These are phyloP conservation scores for Diaporthe humulicola DNA, from an alignment of 2,329 filamentous ascomycete species.

Conservation along the genomic window DNA sequence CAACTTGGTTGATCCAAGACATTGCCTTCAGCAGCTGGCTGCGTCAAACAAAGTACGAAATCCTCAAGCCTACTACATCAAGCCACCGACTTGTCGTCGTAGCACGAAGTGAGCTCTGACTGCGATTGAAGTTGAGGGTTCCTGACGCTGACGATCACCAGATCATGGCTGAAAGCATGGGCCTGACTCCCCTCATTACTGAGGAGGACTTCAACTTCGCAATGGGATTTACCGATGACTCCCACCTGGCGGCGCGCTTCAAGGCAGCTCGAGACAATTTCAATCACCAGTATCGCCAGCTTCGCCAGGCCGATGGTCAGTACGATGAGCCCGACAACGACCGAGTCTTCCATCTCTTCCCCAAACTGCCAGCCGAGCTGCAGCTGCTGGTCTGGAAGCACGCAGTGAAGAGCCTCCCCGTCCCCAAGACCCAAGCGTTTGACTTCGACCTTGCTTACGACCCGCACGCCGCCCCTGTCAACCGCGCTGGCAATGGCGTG, in stretches of 20 bases:
- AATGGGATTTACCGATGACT: not conserved
- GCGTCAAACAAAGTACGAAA: not conserved
- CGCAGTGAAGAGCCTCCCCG: not conserved
- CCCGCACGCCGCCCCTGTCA: not conserved
- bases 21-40: not conserved
- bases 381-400: not conserved
- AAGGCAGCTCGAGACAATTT: not conserved
- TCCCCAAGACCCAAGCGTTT: not conserved
- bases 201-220: not conserved
- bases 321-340: not conserved
- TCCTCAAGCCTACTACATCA: not conserved
- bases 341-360: not conserved
- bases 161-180: not conserved
- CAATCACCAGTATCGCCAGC: not conserved
- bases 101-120: not conserved
- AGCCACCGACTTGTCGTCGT: too few relatives aligned
- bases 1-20: not conserved
- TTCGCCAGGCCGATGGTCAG: not conserved
- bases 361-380: slow-evolving; percentile 1
- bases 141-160: not conserved
- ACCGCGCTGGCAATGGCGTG: not conserved
- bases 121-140: too few relatives aligned
- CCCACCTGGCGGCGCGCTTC: not conserved
- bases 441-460: slow-evolving; percentile 13
- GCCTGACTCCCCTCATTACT: not conserved